Evolutionary conservation across 768 basidiomycete genomes (phyloP).

Genomic region (Pleurotus giganteus): DNA sequence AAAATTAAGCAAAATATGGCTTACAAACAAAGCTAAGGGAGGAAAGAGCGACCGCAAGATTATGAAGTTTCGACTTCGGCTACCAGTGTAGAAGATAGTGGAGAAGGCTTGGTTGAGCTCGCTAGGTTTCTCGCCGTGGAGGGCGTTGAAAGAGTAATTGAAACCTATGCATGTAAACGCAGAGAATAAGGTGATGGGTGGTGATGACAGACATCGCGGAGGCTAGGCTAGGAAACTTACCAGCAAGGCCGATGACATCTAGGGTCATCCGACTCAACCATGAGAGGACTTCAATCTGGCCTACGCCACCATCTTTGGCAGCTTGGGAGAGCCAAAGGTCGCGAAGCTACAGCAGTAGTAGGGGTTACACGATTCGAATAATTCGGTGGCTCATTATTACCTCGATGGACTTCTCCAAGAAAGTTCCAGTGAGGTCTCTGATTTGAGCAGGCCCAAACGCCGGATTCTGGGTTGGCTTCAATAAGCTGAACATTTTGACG

Average conservation of each 20-base stretch:
- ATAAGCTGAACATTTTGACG: background rate
- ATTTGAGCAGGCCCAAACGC: slow-evolving; percentile 64
- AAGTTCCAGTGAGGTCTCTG: slow-evolving; percentile 53
- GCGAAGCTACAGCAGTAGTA: slow-evolving; percentile 35
- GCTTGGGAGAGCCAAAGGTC: slow-evolving; percentile 43
- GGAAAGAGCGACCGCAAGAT: slow-evolving; percentile 31
- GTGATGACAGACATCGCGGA: slow-evolving; percentile 14
- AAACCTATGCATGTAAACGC: slow-evolving; percentile 19
- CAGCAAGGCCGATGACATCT: slow-evolving; percentile 74
- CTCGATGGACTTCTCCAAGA: slow-evolving; percentile 52
- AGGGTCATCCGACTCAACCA: slow-evolving; percentile 71
- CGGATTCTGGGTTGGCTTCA: slow-evolving; percentile 44
- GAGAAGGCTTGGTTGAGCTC: slow-evolving; percentile 47
- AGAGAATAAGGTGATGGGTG: slow-evolving; percentile 6
- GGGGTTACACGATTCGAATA: background rate
- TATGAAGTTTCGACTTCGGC: slow-evolving; percentile 26
- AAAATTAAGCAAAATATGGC: background rate
- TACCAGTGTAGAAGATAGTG: slow-evolving; percentile 40
- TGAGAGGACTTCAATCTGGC: slow-evolving; percentile 53
- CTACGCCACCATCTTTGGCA: slow-evolving; percentile 19
- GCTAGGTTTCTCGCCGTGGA: slow-evolving; percentile 28
- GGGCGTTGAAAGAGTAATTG: slow-evolving; percentile 25
- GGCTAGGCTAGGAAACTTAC: slow-evolving; percentile 40
- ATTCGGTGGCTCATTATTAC: slow-evolving; percentile 30
- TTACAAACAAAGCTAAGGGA: slow-evolving; percentile 31